Percentiles rank a stretch among this genome's conserved stretches.
Conservation (phyloP, 169 alveolate species). For the Plasmodium chabaudi region DNA sequence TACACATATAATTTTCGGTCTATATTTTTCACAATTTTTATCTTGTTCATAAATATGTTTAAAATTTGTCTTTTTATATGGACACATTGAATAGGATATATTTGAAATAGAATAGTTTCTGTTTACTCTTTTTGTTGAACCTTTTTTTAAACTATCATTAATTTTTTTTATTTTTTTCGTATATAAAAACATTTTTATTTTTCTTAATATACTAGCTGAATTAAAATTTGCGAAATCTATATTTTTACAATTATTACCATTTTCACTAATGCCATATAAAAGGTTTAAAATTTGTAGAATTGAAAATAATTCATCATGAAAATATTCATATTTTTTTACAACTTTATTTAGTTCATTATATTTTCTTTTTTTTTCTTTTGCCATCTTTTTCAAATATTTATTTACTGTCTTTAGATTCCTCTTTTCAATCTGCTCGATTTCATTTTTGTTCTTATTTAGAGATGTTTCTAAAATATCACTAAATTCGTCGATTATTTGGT, state of each 20-base stretch:
- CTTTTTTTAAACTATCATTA: conserved; percentile 1
- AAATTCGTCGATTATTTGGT: conserved; percentile 26
- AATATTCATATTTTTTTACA: background rate
- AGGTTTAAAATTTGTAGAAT: conserved; percentile 11
- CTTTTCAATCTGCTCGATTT: background rate
- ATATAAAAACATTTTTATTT: conserved; percentile 38
- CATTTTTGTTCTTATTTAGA: background rate
- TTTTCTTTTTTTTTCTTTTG: background rate
- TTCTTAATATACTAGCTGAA: background rate
- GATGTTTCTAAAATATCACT: background rate
- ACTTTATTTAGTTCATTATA: background rate
- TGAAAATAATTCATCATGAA: conserved; percentile 12
- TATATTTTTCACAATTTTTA: background rate
- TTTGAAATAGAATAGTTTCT: background rate
- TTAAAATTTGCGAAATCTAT: background rate
- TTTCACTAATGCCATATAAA: background rate
- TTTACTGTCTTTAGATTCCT: background rate
- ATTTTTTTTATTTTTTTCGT: conserved; percentile 21
- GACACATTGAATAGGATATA: background rate
- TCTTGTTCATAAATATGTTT: background rate
- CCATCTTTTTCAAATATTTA: conserved; percentile 4
- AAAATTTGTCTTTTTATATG: background rate
- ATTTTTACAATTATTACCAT: conserved; percentile 10
- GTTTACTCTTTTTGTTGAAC: background rate
- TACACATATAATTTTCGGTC: conserved; percentile 16